Base-by-base conservation (phyloP, 2,329 filamentous ascomycete species). In the Pyrenochaeta sp. region DNA sequence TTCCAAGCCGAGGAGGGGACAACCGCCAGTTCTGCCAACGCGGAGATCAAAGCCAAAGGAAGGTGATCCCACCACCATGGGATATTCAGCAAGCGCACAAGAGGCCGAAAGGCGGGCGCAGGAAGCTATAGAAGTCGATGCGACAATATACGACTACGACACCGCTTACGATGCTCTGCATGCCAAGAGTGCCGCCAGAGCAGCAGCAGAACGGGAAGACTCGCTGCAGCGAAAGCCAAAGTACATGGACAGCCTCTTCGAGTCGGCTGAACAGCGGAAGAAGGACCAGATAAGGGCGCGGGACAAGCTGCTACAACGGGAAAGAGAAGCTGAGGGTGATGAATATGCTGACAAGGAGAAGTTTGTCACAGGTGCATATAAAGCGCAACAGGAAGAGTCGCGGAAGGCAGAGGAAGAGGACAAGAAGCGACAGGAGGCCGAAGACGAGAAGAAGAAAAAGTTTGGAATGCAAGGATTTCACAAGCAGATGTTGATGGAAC, bases 61-160 rank as follows among this genome's bases (percentile, higher is more conserved):
- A 45, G 66, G 67, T 50, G 69, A 67, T 46, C 72, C 75, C n/a
- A 70, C 69, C 6, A 64, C 60, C 27, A 70, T 76, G 69, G 88
- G 86, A 63, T 89, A 92, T 67, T 82, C 91, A 1, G 90, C 90
- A 2, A 85, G 85, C 64, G 78, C 85, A 1, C 79, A 88, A 29
- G 80, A 85, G 27, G 85, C 89, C 21, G 84, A 85, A 47, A 86
- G 84, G 63, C 82, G 89, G 63, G 84, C 85, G 32, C 81, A 87
- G 58, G 85, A 85, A 14, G 90, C 90, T 2, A 81, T 87, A 56
- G 82, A 85, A 54, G 71, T 89, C 7, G 91, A 95, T 66, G 80
- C 90, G 1, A 88, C 86, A 43, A 87, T 95, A 63, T 95, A 93
- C 79, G 91, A 95, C 77, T 96, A 95, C 78, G 91, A 96, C 72